Evolutionary conservation across 257 asterid genomes (phyloP), one percentile per base, ranked within the genome.

Genomic region (Petrea volubilis): DNA sequence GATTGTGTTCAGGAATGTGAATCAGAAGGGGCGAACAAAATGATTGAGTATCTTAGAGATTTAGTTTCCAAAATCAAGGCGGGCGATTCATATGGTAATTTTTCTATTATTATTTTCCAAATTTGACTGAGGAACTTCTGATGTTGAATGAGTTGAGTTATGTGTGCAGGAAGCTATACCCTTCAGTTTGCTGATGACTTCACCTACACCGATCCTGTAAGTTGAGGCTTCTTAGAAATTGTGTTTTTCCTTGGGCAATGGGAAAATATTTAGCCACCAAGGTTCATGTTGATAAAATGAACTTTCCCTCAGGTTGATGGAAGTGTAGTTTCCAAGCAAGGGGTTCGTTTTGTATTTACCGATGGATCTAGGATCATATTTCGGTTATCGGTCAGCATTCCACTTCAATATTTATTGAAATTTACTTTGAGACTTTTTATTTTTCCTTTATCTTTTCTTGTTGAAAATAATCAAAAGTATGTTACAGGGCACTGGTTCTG

Each of bases 331-430:
- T 82, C 97, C 47, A 91, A 94, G 78, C 99, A 89, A 85, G 97
- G 99, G 7, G 81, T 91, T 67, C 93, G 96, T 29, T 85, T 94
- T 58, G 89, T 94, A 51, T 91, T 91, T 83, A 88, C 92, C 1
- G 99, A 94, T 78, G 96, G 97, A 72, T 91, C 97, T 2, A 85
- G 99, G 85, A 88, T 94, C 82, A 91, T 91, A 80, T 94, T 79
- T 61, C 88, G 99, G 40, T 77, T 91, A 78, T 94, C 99, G 81
- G 97, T 94, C 53, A 52, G 95, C 60, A 73, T 53, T 60, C n/a
- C 44, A 23, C 46, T 13, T 25, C 17, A 60, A 13, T 4, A 49
- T 34, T 49, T 50, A 33, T 20, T 59, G 20, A 47, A 65, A 17
- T n/a, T 58, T 7, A 34, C 10, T 53, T 13, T 53, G 46, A 23